These are phyloP conservation scores for Magnusiomyces paraingens DNA, from an alignment of 1,139 yeast genomes.

Conservation along the genomic window DNA sequence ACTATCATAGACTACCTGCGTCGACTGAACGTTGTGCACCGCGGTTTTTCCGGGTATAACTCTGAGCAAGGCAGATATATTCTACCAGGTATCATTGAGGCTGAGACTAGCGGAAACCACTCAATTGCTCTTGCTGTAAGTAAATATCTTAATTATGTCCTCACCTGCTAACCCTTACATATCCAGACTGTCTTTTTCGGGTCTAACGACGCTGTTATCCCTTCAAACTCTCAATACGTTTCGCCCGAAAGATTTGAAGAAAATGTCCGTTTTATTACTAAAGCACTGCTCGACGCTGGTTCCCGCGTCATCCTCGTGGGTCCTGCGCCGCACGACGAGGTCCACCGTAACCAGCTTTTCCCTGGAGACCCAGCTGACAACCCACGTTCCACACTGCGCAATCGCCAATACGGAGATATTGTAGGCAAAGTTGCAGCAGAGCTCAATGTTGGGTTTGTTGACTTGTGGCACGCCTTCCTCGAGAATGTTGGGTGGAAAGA, in stretches of 20 bases:
- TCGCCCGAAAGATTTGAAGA: constrained; percentile 42
- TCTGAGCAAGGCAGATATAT: constrained; percentile 41
- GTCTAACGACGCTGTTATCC: constrained; percentile 56
- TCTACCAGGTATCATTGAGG: constrained; percentile 11
- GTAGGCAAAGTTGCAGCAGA: constrained; percentile 42
- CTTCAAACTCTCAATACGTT: constrained; percentile 47
- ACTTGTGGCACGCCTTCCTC: constrained; percentile 45
- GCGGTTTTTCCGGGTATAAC: constrained; percentile 60
- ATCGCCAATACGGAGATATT: constrained; percentile 46
- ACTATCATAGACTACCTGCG: constrained; percentile 35
- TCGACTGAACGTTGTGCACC: constrained; percentile 46
- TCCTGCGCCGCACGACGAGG: constrained; percentile 55
- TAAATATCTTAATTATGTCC: neutral
- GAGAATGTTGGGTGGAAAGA: constrained; percentile 24
- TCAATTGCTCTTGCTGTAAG: constrained; percentile 19
- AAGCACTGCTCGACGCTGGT: constrained; percentile 35
- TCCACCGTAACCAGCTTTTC: constrained; percentile 19
- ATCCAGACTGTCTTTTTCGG: constrained; percentile 56
- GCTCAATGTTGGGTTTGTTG: constrained; percentile 45
- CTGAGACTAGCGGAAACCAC: neutral
- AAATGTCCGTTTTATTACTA: constrained; percentile 43
- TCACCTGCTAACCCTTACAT: neutral
- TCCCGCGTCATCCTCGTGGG: constrained; percentile 52
- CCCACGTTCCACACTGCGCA: constrained; percentile 38
- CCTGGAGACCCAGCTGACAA: constrained; percentile 20